A percentile compares a stretch with the other conserved stretches of the same genome.
Conservation (phyloP, 2,329 filamentous ascomycete species). For the Dothistroma septosporum region DNA sequence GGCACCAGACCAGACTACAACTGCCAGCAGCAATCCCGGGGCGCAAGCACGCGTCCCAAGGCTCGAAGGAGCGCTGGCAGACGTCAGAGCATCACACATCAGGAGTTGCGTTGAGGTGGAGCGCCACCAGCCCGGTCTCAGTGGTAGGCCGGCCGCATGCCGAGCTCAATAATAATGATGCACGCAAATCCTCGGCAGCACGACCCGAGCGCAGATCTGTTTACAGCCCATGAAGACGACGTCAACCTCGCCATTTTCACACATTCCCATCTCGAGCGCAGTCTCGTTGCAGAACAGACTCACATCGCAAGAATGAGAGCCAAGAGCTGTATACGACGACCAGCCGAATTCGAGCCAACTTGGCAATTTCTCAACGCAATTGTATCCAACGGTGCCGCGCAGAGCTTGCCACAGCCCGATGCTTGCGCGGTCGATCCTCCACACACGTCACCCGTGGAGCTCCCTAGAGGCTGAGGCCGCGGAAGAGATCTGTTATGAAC, state of each 20-base stretch:
- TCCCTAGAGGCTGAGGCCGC: background rate
- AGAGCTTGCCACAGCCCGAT: background rate
- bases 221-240: background rate
- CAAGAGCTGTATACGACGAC: background rate
- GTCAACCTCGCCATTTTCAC: too few species aligned
- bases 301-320: background rate
- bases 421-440: background rate
- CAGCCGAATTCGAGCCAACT: background rate
- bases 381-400: background rate
- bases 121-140: background rate
- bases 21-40: background rate
- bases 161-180: background rate
- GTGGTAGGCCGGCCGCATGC: background rate
- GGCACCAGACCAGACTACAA: background rate
- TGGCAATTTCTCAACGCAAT: background rate
- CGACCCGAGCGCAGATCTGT: background rate
- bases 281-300: background rate
- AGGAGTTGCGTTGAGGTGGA: background rate
- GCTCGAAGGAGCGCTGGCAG: background rate
- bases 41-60: background rate
- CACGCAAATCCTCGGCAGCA: background rate
- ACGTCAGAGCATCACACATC: background rate
- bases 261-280: background rate
- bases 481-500: background rate
- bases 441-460: background rate